Conservation (phyloP, 306 rosid genomes). For the Comarum palustre region DNA sequence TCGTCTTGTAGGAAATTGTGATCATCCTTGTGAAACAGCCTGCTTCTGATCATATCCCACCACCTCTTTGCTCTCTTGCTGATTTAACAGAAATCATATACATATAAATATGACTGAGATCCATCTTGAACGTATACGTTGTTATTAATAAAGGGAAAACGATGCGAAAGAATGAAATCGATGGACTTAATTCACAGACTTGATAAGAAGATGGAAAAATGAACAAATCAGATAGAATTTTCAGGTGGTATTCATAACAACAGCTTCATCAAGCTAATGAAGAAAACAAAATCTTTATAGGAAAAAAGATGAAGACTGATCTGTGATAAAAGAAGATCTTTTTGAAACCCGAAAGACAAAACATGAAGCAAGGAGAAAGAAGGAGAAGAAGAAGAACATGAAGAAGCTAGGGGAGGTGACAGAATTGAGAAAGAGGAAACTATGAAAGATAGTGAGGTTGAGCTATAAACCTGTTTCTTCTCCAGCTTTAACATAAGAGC, state of each 20-base stretch:
- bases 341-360: conserved; percentile 35
- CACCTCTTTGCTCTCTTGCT: conserved; percentile 19
- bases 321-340: conserved; percentile 12
- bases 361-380: conserved; percentile 17
- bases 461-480: conserved; percentile 51
- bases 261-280: conserved; percentile 13
- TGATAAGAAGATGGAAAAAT: background rate
- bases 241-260: background rate
- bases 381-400: conserved; percentile 5
- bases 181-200: background rate
- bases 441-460: conserved; percentile 32
- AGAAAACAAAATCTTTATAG: background rate
- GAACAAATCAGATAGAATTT: background rate
- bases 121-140: background rate
- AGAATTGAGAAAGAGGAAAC: conserved; percentile 40
- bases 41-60: conserved; percentile 21
- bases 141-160: background rate
- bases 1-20: conserved; percentile 15
- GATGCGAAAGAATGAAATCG: background rate
- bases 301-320: background rate
- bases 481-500: conserved; percentile 45
- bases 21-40: conserved; percentile 12
- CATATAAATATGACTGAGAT: background rate
- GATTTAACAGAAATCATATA: background rate
- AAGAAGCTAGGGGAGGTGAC: conserved; percentile 5